Evolutionary conservation across 2,329 filamentous ascomycete species (phyloP).

Genomic region (Amesomyces nigricolor): DNA sequence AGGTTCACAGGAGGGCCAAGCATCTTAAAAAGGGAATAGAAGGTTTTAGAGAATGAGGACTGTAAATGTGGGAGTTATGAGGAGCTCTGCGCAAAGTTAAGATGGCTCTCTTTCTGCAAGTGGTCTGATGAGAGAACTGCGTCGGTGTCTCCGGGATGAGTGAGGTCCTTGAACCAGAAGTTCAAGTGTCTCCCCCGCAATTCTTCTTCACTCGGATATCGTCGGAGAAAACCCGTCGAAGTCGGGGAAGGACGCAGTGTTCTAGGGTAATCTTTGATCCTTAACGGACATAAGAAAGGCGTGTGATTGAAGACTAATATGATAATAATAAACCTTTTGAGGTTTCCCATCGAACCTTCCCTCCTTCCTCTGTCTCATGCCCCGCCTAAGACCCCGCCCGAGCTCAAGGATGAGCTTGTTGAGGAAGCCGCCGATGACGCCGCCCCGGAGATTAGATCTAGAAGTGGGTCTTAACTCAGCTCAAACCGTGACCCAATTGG

Average conservation of each 20-base stretch:
- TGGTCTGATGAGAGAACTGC: background rate
- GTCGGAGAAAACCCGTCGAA: background rate
- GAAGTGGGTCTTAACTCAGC: too few species aligned
- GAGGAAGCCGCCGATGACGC: background rate
- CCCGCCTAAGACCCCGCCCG: conserved; percentile 9
- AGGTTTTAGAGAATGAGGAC: background rate
- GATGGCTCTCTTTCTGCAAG: background rate
- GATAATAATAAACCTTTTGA: background rate
- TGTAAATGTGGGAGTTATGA: background rate
- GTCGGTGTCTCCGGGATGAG: background rate
- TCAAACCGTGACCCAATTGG: too few species aligned
- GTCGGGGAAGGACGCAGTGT: too few species aligned
- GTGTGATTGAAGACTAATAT: too few species aligned
- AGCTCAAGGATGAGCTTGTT: background rate
- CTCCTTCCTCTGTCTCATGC: background rate
- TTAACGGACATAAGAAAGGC: too few species aligned
- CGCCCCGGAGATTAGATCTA: too few species aligned
- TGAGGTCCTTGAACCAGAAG: background rate
- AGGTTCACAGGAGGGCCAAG: conserved; percentile 49
- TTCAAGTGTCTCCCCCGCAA: background rate
- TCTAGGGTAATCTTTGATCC: too few species aligned
- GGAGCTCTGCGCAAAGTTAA: background rate
- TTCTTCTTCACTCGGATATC: background rate
- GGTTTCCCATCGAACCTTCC: background rate
- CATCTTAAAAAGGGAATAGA: conserved; percentile 33